A percentile compares a stretch with the other conserved stretches of the same genome.
phyloP scores from a whole-genome alignment of 1,284 basidiomycete species.

The Boletus smithii region DNA sequence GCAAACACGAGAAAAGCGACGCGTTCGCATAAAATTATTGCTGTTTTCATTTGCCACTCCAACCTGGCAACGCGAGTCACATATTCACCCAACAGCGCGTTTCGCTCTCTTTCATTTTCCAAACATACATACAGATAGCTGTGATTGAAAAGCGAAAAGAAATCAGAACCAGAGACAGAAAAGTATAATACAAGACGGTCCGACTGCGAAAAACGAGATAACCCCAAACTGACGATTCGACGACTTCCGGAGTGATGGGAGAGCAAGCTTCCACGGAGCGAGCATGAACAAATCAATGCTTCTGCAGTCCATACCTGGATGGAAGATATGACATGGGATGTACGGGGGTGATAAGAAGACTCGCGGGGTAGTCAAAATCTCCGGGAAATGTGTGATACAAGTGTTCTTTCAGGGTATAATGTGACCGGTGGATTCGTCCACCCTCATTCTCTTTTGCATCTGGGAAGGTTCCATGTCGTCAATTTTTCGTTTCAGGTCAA shows the following conservation, averaged over 20 bases:
- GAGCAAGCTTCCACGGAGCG: conserved; percentile 30
- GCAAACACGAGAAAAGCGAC: conserved; percentile 13
- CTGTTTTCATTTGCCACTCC: not conserved
- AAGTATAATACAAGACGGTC: conserved; percentile 37
- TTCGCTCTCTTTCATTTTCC: too few species aligned
- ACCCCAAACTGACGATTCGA: conserved; percentile 35
- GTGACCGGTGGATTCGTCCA: conserved; percentile 30
- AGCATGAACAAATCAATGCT: conserved; percentile 27
- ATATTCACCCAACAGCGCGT: not conserved
- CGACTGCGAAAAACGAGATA: conserved; percentile 31
- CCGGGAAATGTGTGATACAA: conserved; percentile 16
- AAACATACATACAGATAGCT: conserved; percentile 39
- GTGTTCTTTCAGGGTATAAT: conserved; percentile 33
- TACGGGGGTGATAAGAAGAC: conserved; percentile 23
- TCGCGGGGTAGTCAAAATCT: conserved; percentile 25
- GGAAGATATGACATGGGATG: conserved; percentile 22
- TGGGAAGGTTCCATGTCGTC: conserved; percentile 34
- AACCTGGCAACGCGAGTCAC: conserved; percentile 29
- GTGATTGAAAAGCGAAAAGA: conserved; percentile 15
- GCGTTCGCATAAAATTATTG: conserved; percentile 27
- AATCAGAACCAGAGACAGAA: conserved; percentile 20
- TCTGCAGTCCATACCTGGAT: conserved; percentile 33
- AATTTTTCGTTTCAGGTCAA: conserved; percentile 38
- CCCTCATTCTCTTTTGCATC: conserved; percentile 40
- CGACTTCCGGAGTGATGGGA: conserved; percentile 27